A percentile compares a stretch with the other conserved stretches of the same genome.
Conservation (phyloP, 1,139 yeast species). For the Scheffersomyces quercinus region DNA sequence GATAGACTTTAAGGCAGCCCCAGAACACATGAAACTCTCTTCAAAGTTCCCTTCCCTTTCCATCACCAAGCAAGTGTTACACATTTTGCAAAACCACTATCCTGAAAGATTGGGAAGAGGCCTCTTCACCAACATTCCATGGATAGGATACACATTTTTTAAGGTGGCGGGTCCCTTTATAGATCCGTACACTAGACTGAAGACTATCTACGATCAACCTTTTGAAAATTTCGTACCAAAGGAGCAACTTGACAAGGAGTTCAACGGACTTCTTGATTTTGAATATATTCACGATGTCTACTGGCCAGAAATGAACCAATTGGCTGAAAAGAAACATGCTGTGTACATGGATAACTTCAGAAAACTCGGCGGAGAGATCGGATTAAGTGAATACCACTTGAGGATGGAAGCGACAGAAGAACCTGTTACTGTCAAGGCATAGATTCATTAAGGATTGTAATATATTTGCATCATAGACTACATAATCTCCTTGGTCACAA, state of each 20-base stretch:
- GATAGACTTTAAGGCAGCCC: constrained; percentile 79
- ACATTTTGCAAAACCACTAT: constrained; percentile 88
- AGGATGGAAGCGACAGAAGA: constrained; percentile 17
- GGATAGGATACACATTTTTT: constrained; percentile 49
- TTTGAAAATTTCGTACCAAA: constrained; percentile 46
- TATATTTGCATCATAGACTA: neutral
- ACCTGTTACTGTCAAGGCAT: neutral
- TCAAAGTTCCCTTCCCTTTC: constrained; percentile 46
- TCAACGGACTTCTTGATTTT: constrained; percentile 44
- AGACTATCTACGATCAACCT: constrained; percentile 50
- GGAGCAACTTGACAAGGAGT: constrained; percentile 49
- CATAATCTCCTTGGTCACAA: neutral
- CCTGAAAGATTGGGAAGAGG: constrained; percentile 52
- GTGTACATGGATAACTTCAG: constrained; percentile 40
- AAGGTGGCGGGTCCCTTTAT: constrained; percentile 51
- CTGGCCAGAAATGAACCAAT: constrained; percentile 45
- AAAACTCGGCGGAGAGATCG: constrained; percentile 40
- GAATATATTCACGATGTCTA: constrained; percentile 44
- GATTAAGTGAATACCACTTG: constrained; percentile 48
- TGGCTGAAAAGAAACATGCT: constrained; percentile 38
- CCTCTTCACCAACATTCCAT: constrained; percentile 47
- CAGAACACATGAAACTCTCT: constrained; percentile 39
- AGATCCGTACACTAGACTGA: constrained; percentile 51
- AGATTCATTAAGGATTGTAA: no score
- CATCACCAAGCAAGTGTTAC: constrained; percentile 68